phyloP scores from a whole-genome alignment of 148 eudicot genomes.

The Nepenthes mirabilis region DNA sequence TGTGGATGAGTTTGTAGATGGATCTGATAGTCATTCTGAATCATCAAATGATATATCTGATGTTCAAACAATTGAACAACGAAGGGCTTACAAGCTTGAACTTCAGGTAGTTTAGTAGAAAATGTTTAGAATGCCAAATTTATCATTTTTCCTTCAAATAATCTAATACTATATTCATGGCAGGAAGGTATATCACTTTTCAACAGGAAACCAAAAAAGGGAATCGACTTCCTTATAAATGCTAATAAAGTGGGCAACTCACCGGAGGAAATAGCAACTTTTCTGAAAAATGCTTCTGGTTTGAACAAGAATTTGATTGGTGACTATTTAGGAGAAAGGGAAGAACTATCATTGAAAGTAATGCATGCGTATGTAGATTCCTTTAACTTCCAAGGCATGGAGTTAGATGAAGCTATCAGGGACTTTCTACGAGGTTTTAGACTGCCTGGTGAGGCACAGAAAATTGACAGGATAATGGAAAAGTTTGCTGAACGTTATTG shows the following conservation, averaged over 20 bases:
- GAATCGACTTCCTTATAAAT: slow-evolving; percentile 86
- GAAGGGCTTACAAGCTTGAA: slow-evolving; percentile 98
- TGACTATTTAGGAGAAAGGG: slow-evolving; percentile 98
- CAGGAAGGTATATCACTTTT: slow-evolving; percentile 99
- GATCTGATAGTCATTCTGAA: slow-evolving; percentile 74
- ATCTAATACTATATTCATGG: slow-evolving; percentile 34
- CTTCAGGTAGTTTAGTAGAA: slow-evolving; percentile 58
- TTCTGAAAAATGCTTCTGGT: slow-evolving; percentile 80
- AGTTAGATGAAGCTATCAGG: slow-evolving; percentile 91
- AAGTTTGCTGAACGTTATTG: slow-evolving; percentile 98
- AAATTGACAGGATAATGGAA: slow-evolving; percentile 94
- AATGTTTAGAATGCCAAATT: slow-evolving; percentile 1
- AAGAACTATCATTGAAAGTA: slow-evolving; percentile 80
- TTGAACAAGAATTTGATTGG: slow-evolving; percentile 79
- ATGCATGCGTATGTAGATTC: slow-evolving; percentile 99
- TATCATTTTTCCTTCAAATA: slow-evolving; percentile 1
- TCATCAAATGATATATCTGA: slow-evolving; percentile 79
- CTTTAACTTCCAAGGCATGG: slow-evolving; percentile 71
- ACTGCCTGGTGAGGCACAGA: slow-evolving; percentile 98
- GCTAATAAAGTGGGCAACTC: slow-evolving; percentile 91
- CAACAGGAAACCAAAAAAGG: slow-evolving; percentile 90
- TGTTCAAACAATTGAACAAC: slow-evolving; percentile 82
- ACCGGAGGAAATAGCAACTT: slow-evolving; percentile 80
- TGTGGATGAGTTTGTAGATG: slow-evolving; percentile 60
- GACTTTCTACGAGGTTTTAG: slow-evolving; percentile 84